These are phyloP conservation scores for Trifolium pratense DNA, from an alignment of 306 rosid species.

Conservation along the genomic window DNA sequence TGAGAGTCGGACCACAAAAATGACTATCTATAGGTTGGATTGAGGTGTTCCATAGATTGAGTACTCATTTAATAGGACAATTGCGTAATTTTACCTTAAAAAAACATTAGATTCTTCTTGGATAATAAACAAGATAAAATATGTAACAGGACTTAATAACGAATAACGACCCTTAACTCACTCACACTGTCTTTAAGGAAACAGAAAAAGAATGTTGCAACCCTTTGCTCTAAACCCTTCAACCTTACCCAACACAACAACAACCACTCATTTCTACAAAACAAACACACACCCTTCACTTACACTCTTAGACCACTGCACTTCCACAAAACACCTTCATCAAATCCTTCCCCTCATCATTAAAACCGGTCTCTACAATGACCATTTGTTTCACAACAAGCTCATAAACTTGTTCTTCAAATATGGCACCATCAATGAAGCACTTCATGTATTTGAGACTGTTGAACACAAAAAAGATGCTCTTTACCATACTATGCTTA, in stretches of 20 bases:
- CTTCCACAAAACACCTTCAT: slow-evolving; percentile 67
- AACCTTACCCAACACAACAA: neutral
- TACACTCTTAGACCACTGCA: slow-evolving; percentile 72
- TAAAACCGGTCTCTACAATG: slow-evolving; percentile 67
- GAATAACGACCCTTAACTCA: neutral
- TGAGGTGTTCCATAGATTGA: no score
- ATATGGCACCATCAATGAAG: slow-evolving; percentile 61
- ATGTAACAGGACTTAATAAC: neutral
- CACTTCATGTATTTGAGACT: slow-evolving; percentile 72
- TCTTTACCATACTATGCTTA: slow-evolving; percentile 82
- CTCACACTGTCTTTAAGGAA: neutral
- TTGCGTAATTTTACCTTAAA: no score
- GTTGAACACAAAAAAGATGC: slow-evolving; percentile 66
- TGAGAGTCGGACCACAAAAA: no score
- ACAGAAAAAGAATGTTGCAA: neutral
- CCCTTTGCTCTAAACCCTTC: neutral
- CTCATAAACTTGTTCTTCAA: slow-evolving; percentile 78
- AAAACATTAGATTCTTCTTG: no score
- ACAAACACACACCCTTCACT: slow-evolving; percentile 49
- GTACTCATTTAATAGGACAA: no score
- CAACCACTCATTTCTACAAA: no score
- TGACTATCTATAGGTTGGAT: no score
- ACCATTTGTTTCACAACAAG: slow-evolving; percentile 80
- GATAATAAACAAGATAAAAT: neutral
- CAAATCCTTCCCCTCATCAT: slow-evolving; percentile 75